A percentile compares a stretch with the other conserved stretches of the same genome.
Evolutionary conservation across 2,329 filamentous ascomycete genomes (phyloP).

Genomic region (Blumeria graminis): DNA sequence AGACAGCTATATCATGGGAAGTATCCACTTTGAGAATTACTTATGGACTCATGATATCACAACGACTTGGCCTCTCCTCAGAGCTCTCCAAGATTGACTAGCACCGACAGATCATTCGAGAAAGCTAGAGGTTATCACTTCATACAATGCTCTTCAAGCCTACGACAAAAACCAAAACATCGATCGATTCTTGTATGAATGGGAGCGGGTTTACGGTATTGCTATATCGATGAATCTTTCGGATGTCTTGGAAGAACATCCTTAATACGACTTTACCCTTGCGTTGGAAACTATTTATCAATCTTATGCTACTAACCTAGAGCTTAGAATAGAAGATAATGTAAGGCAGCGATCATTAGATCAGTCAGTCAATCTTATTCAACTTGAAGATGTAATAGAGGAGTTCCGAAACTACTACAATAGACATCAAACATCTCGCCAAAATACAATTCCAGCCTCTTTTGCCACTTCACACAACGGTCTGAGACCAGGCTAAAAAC

Average conservation of each 20-base stretch:
- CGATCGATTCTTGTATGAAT: background rate
- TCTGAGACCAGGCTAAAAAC: background rate
- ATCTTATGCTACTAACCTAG: slow-evolving; percentile 1
- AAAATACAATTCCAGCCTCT: no score
- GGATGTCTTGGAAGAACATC: background rate
- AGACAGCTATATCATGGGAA: background rate
- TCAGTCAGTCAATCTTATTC: background rate
- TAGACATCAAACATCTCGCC: background rate
- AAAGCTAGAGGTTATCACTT: background rate
- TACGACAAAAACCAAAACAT: background rate
- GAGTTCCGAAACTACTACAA: background rate
- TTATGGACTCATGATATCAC: background rate
- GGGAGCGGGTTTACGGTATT: background rate
- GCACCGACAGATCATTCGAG: background rate
- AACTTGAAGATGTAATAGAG: background rate
- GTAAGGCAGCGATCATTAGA: background rate
- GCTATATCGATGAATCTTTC: background rate
- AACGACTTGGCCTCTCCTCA: no score
- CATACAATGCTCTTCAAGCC: background rate
- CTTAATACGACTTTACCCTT: background rate
- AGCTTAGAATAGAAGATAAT: background rate
- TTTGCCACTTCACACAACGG: background rate
- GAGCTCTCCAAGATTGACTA: background rate
- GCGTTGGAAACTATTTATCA: background rate
- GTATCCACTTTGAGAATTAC: background rate